Conservation (phyloP, 805 yeast species). For the Sugiyamaella qingdaonensis region DNA sequence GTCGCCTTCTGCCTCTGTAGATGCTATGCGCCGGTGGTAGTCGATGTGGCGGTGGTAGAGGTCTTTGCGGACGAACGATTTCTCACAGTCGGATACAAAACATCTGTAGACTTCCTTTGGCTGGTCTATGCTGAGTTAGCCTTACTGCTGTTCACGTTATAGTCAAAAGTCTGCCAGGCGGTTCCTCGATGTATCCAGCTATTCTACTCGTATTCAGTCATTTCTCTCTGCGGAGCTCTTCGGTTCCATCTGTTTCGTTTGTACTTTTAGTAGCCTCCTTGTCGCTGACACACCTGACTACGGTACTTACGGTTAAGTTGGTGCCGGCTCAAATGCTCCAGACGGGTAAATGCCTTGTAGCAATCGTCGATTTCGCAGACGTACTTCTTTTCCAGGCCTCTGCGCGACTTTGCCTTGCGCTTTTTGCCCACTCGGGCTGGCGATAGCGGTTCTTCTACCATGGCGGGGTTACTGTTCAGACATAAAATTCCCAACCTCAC, state of each 20-base stretch:
- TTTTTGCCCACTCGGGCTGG: background rate
- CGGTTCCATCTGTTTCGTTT: background rate
- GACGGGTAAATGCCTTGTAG: slow-evolving; percentile 21
- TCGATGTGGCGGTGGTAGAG: slow-evolving; percentile 28
- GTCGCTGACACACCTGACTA: no score
- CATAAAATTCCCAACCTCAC: background rate
- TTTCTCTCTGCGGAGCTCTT: background rate
- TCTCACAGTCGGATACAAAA: slow-evolving; percentile 26
- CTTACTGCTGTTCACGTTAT: no score
- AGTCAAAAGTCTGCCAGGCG: background rate
- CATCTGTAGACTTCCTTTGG: slow-evolving; percentile 17
- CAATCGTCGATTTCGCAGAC: slow-evolving; percentile 24
- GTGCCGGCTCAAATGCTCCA: slow-evolving; percentile 22
- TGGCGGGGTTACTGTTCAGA: background rate
- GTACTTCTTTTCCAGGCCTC: slow-evolving; percentile 27
- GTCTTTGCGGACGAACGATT: slow-evolving; percentile 33
- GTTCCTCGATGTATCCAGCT: background rate
- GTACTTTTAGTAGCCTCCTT: no score
- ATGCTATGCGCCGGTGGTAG: slow-evolving; percentile 5
- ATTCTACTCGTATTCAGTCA: background rate
- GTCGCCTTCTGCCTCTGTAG: background rate
- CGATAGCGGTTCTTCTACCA: background rate
- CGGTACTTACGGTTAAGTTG: slow-evolving; percentile 21
- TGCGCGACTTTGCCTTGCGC: slow-evolving; percentile 20
- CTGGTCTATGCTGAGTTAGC: slow-evolving; percentile 6